Evolutionary conservation across 169 alveolate genomes (phyloP).

Genomic region (Cyclospora cayetanensis): DNA sequence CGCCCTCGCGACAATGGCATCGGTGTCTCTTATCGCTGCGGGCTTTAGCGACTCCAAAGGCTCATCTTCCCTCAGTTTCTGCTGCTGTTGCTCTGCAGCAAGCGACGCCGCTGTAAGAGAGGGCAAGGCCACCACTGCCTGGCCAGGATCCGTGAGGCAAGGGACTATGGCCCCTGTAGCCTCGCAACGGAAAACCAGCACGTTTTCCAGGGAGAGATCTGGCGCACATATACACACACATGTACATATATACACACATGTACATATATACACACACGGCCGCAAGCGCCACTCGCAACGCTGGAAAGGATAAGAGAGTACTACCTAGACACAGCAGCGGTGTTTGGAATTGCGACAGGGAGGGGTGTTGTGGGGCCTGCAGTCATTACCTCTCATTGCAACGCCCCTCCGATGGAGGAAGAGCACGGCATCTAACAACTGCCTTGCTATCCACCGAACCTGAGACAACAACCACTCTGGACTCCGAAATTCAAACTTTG

Average conservation of each 20-base stretch:
- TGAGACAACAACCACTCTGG: neutral
- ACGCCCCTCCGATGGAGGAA: conserved; percentile 25
- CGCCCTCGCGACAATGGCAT: neutral
- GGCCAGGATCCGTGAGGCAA: conserved; percentile 83
- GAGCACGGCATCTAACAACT: conserved; percentile 45
- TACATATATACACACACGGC: neutral
- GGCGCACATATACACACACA: neutral
- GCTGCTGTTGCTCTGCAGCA: neutral
- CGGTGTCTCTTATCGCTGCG: neutral
- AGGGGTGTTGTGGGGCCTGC: neutral
- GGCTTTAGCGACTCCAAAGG: no score
- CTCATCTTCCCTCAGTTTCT: neutral
- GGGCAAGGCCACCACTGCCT: conserved; percentile 77
- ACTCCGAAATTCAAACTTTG: neutral
- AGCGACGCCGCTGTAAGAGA: neutral
- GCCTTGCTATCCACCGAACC: conserved; percentile 50
- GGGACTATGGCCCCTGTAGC: conserved; percentile 78
- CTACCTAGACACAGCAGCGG: no score
- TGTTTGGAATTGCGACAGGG: no score
- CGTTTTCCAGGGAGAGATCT: conserved; percentile 81
- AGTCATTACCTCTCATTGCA: conserved; percentile 50
- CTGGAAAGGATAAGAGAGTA: neutral
- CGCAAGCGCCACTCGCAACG: neutral
- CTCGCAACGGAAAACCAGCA: conserved; percentile 79
- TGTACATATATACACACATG: neutral